phyloP scores from a whole-genome alignment of 371 early-diverging fungal genomes.

The Zychaea mexicana region DNA sequence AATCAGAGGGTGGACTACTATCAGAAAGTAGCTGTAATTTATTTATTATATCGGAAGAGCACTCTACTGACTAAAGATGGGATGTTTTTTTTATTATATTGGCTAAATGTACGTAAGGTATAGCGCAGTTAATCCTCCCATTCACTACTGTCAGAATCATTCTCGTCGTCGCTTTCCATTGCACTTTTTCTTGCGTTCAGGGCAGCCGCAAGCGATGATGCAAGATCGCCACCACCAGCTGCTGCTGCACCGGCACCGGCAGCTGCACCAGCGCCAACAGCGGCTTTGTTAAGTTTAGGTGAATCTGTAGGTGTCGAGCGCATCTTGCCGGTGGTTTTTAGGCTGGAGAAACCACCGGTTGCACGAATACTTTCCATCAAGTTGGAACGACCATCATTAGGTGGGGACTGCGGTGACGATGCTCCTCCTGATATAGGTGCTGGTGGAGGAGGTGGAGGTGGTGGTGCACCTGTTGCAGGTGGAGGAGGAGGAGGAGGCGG shows the following conservation, averaged over 20 bases:
- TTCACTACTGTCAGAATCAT: conserved; percentile 1
- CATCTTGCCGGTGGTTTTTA: conserved; percentile 21
- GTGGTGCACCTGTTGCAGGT: conserved; percentile 6
- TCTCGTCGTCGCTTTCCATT: background rate
- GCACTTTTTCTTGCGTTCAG: conserved; percentile 18
- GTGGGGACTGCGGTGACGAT: conserved; percentile 21
- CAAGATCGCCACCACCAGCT: conserved; percentile 18
- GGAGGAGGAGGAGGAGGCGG: conserved; percentile 23
- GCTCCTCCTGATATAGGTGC: conserved; percentile 7
- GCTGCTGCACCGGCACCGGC: conserved; percentile 11
- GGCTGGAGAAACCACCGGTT: conserved; percentile 39
- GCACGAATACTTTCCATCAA: conserved; percentile 43
- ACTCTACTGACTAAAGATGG: too few species aligned
- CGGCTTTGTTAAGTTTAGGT: background rate
- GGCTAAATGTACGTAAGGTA: too few species aligned
- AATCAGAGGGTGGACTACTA: too few species aligned
- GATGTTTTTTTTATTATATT: too few species aligned
- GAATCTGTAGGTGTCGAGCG: conserved; percentile 26
- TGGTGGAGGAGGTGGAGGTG: conserved; percentile 22
- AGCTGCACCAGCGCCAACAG: conserved; percentile 11
- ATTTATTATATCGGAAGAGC: too few species aligned
- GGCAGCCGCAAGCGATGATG: conserved; percentile 22
- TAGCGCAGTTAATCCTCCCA: background rate
- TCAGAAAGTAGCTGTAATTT: too few species aligned
- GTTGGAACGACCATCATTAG: conserved; percentile 25